Conservation (phyloP, 1,284 basidiomycete species). For the Ganoderma meredithae region DNA sequence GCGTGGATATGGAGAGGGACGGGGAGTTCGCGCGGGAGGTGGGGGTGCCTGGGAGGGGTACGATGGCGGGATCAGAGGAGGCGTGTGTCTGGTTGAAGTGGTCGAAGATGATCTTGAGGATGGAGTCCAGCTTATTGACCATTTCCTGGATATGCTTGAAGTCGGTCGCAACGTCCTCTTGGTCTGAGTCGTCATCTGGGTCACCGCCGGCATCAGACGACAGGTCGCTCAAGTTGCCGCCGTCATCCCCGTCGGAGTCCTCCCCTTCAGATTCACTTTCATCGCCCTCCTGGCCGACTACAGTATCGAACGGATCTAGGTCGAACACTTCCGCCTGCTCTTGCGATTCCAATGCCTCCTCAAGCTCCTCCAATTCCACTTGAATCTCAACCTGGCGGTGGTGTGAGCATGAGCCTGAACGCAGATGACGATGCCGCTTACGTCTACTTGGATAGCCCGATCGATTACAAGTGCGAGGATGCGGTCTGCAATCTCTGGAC, state of each 20-base stretch:
- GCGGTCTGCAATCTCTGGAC: slow-evolving; percentile 87
- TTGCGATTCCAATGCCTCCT: slow-evolving; percentile 66
- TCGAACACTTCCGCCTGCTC: slow-evolving; percentile 76
- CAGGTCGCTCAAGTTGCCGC: slow-evolving; percentile 63
- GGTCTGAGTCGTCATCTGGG: slow-evolving; percentile 53
- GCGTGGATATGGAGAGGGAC: slow-evolving; percentile 22
- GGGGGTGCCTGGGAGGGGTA: slow-evolving; percentile 37
- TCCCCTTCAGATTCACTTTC: slow-evolving; percentile 62
- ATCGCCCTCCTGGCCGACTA: slow-evolving; percentile 76
- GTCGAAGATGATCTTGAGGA: slow-evolving; percentile 86
- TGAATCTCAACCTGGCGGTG: slow-evolving; percentile 89
- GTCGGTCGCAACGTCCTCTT: slow-evolving; percentile 55
- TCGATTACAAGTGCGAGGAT: slow-evolving; percentile 90
- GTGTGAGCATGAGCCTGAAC: slow-evolving; percentile 16
- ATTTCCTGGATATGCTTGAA: slow-evolving; percentile 82
- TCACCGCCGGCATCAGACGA: slow-evolving; percentile 74
- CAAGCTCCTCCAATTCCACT: slow-evolving; percentile 92
- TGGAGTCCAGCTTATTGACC: slow-evolving; percentile 91
- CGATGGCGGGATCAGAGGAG: slow-evolving; percentile 29
- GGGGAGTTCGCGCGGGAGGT: slow-evolving; percentile 35
- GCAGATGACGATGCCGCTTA: slow-evolving; percentile 52
- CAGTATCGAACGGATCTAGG: slow-evolving; percentile 84
- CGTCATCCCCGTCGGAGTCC: slow-evolving; percentile 58
- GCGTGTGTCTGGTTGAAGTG: slow-evolving; percentile 70
- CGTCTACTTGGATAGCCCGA: slow-evolving; percentile 94